phyloP scores from a whole-genome alignment of 1,284 basidiomycete species.

The Coniferiporia sulphurascens region DNA sequence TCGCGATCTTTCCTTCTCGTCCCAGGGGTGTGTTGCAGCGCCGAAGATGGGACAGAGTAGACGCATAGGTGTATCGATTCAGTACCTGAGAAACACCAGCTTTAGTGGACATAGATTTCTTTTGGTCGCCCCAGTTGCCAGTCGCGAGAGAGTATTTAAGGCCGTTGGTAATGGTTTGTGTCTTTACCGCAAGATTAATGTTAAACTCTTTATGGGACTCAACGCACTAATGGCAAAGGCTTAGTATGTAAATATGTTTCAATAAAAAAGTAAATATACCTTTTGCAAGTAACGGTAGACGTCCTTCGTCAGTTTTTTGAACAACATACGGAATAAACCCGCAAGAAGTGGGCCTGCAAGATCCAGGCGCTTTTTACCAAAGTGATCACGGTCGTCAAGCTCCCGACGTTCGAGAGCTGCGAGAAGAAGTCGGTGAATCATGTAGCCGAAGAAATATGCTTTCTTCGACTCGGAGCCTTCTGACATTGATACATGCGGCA shows the following conservation, averaged over 20 bases:
- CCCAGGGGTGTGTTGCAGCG: slow-evolving; percentile 98
- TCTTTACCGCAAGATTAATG: slow-evolving; percentile 88
- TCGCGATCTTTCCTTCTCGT: slow-evolving; percentile 98
- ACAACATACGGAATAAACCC: slow-evolving; percentile 96
- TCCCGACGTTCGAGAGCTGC: slow-evolving; percentile 94
- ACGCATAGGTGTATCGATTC: slow-evolving; percentile 98
- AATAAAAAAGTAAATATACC: slow-evolving; percentile 40
- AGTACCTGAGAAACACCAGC: slow-evolving; percentile 99
- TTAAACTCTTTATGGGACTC: slow-evolving; percentile 97
- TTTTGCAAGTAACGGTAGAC: slow-evolving; percentile 97
- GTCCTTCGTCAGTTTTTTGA: slow-evolving; percentile 94
- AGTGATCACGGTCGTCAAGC: slow-evolving; percentile 98
- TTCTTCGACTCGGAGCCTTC: slow-evolving; percentile 98
- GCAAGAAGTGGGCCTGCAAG: slow-evolving; percentile 93
- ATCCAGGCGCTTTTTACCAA: slow-evolving; percentile 97
- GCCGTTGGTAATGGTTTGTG: slow-evolving; percentile 96
- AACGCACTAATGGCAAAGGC: slow-evolving; percentile 65
- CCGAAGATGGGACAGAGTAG: slow-evolving; percentile 95
- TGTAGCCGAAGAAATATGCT: slow-evolving; percentile 99
- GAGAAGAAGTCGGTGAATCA: slow-evolving; percentile 94
- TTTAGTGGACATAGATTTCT: slow-evolving; percentile 96
- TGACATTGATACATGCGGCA: slow-evolving; percentile 95
- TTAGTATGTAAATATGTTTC: background rate
- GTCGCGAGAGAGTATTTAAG: slow-evolving; percentile 98
- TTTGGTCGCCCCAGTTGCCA: slow-evolving; percentile 99